Percentiles rank a stretch among this genome's conserved stretches.
Evolutionary conservation across 2,329 filamentous ascomycete genomes (phyloP).

Genomic region (Pseudocercospora ulei): DNA sequence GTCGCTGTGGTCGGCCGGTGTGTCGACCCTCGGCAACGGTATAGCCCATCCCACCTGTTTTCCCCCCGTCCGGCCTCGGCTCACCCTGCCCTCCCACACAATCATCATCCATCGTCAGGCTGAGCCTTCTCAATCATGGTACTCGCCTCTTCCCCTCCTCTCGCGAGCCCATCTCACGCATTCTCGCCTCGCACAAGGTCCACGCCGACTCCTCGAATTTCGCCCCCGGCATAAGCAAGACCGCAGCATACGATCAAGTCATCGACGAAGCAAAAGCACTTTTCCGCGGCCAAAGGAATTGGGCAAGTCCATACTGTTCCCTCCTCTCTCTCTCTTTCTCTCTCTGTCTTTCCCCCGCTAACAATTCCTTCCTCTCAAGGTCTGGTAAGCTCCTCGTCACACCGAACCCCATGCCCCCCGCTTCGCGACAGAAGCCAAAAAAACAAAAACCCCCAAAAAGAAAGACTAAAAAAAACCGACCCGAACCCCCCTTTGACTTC

Average conservation of each 20-base stretch:
- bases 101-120: too few relatives aligned
- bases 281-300: conserved; percentile 65
- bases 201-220: conserved; percentile 75
- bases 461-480: neutral
- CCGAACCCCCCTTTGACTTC: too few relatives aligned
- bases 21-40: too few relatives aligned
- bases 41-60: too few relatives aligned
- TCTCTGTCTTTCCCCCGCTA: neutral
- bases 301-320: too few relatives aligned
- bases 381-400: conserved; percentile 16
- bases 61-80: too few relatives aligned
- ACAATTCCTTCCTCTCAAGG: conserved; percentile 8
- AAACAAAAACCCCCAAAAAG: neutral
- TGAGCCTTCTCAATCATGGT: too few relatives aligned
- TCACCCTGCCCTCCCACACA: too few relatives aligned
- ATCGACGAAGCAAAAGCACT: conserved; percentile 59
- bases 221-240: conserved; percentile 54
- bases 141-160: too few relatives aligned
- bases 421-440: neutral
- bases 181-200: conserved; percentile 46
- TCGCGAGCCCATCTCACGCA: too few relatives aligned
- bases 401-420: neutral
- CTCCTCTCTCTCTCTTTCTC: too few relatives aligned
- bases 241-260: conserved; percentile 64
- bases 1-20: too few relatives aligned